Conservation (phyloP, 23 red algal genomes). For the Cyanidium caldarium region DNA sequence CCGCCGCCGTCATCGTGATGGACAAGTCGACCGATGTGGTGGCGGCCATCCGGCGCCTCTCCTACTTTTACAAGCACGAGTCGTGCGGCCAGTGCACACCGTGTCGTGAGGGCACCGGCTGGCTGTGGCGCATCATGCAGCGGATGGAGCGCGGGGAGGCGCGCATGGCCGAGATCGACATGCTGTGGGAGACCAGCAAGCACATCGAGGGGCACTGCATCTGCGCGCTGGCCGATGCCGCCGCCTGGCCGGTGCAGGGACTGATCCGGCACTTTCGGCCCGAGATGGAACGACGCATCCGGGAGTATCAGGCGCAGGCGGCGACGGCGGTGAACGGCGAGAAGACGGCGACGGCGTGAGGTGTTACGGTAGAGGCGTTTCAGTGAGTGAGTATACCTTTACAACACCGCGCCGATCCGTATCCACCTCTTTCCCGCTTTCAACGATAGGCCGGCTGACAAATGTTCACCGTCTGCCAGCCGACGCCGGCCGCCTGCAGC, state of each 20-base stretch:
- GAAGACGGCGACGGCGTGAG: too few species aligned
- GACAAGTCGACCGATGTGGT: constrained; percentile 94
- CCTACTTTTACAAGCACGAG: constrained; percentile 99
- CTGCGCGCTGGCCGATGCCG: constrained; percentile 93
- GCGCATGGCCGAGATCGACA: constrained; percentile 85
- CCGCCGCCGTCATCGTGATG: constrained; percentile 97
- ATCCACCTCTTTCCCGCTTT: too few species aligned
- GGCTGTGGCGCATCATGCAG: constrained; percentile 71
- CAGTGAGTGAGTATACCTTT: too few species aligned
- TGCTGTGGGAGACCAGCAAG: constrained; percentile 87
- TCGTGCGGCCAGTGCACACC: constrained; percentile 99
- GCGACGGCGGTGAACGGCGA: background rate
- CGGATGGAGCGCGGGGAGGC: constrained; percentile 87
- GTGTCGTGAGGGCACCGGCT: constrained; percentile 96
- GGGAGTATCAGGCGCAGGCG: constrained; percentile 11
- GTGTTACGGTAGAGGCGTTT: too few species aligned
- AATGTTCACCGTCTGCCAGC: background rate
- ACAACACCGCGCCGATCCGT: too few species aligned
- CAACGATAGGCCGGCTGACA: background rate
- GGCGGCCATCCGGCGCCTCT: constrained; percentile 68
- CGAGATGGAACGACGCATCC: constrained; percentile 87
- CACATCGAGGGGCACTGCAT: constrained; percentile 97
- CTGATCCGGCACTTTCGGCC: constrained; percentile 93
- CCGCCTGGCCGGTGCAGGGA: constrained; percentile 95
- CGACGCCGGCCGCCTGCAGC: background rate